A percentile compares a stretch with the other conserved stretches of the same genome.
Conservation (phyloP, 2,329 filamentous ascomycete species). For the Botrytis porri region DNA sequence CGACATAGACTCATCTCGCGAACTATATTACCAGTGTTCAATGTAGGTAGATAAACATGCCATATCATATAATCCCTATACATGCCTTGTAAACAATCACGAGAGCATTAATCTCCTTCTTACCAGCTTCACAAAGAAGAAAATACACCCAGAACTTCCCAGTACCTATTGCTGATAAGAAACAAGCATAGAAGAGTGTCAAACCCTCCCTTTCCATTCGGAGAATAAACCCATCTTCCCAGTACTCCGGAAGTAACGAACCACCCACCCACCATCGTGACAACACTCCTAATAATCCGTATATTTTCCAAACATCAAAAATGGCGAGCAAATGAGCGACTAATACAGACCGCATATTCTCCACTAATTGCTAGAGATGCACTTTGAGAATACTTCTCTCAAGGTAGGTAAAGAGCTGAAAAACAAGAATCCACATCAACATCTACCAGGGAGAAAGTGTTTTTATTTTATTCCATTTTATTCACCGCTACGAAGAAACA, state of each 20-base stretch:
- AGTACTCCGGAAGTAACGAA: not conserved
- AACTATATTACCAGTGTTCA: not conserved
- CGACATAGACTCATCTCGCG: not conserved
- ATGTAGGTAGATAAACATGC: not conserved
- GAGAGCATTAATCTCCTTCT: not conserved
- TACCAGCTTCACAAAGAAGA: not conserved
- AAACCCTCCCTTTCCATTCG: not conserved
- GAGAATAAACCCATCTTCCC: not conserved
- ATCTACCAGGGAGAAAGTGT: not conserved
- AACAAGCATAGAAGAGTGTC: not conserved
- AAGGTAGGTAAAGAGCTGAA: not conserved
- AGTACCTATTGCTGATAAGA: not conserved
- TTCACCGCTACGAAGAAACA: not conserved
- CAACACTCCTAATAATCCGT: not conserved
- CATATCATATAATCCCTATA: not conserved
- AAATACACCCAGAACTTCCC: not conserved
- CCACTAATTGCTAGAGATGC: not conserved
- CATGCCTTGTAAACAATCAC: not conserved
- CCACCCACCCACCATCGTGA: not conserved
- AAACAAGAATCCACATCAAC: not conserved
- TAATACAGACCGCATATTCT: not conserved
- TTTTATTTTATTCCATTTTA: not conserved
- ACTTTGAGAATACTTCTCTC: not conserved
- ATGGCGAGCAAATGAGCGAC: not conserved
- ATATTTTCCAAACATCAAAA: not conserved